Conservation (phyloP, 2,329 filamentous ascomycete species). For the Byssochlamys sp. region DNA sequence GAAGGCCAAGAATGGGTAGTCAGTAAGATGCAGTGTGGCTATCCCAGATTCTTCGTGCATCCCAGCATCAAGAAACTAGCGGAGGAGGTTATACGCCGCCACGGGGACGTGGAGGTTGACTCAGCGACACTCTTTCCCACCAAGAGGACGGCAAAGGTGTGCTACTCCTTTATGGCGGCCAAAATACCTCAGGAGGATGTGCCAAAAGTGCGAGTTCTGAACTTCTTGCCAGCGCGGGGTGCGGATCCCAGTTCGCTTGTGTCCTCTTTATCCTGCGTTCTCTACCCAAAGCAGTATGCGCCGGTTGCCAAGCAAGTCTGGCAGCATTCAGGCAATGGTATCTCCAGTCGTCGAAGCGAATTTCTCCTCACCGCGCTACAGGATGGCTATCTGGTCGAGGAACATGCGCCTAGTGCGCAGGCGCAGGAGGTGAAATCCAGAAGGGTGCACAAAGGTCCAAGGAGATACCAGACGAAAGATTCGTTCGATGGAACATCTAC, state of each 20-base stretch:
- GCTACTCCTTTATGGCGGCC: constrained; percentile 59
- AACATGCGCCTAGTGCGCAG: constrained; percentile 20
- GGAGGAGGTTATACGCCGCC: constrained; percentile 53
- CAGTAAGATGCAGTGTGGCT: constrained; percentile 75
- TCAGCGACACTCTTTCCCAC: constrained; percentile 75
- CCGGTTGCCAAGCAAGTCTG: constrained; percentile 82
- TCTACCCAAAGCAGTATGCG: constrained; percentile 60
- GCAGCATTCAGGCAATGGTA: constrained; percentile 89
- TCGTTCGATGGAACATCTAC: constrained; percentile 38
- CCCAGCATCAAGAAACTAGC: constrained; percentile 68
- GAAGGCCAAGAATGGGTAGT: constrained; percentile 84
- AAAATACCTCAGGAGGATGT: constrained; percentile 21
- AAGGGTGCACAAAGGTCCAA: constrained; percentile 58
- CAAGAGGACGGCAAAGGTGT: constrained; percentile 57
- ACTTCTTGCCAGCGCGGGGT: constrained; percentile 53
- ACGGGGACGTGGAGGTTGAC: constrained; percentile 48
- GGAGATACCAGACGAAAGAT: constrained; percentile 62
- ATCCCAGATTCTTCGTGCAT: constrained; percentile 91
- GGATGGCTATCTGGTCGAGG: constrained; percentile 55
- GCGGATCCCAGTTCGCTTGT: constrained; percentile 41
- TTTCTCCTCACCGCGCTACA: constrained; percentile 70
- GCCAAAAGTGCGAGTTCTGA: constrained; percentile 46
- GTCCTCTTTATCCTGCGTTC: constrained; percentile 57
- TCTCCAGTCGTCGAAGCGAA: constrained; percentile 83
- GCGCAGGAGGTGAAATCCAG: constrained; percentile 13